Base-by-base conservation (phyloP, 768 basidiomycete genomes). In the Pulveroboletus frians region DNA sequence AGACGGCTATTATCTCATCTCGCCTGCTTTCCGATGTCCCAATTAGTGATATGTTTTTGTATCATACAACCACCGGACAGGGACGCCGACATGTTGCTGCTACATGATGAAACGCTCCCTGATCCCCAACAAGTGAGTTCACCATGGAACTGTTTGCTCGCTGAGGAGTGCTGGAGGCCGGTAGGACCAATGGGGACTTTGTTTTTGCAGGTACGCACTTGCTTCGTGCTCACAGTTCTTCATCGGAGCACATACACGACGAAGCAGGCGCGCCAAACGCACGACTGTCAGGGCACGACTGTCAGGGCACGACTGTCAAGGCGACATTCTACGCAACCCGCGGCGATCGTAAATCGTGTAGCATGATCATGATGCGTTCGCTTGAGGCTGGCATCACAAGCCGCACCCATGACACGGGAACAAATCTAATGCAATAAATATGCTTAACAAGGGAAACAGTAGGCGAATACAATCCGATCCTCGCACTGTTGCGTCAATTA, bases 1-100 rank as follows among this genome's bases (percentile, higher is more conserved):
- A 23, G 38, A 40, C 30, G 40, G 6, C 20, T 18, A 37, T 61
- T 48, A 61, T 45, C 50, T 61, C 59, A 61, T 39, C n/a, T 56
- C 46, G 30, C 47, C 47, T 50, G 44, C 52, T 4, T 17, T 14
- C 38, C 31, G 36, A 9, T 18, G 7, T 18, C 37, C 40, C 40
- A 49, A 51, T 39, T 40, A 11, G 9, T 18, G 34, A n/a, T 43
- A 55, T 49, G 46, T 43, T 40, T 39, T 37, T 47, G 10, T 30
- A 43, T 56, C 54, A 26, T 35, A 56, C 13, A 31, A 4, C 47
- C 47, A 32, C 31, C 30, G 31, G 31, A 15, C 5, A 14, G 13
- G 31, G 31, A 14, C 31, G 29, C n/a, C 34, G 8, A 31, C 14
- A 18, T 17, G 11, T 26, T 7, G 34, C 14, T 17, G n/a, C 37